phyloP scores from a whole-genome alignment of 768 basidiomycete genomes.

The Tephrocybe sp. region DNA sequence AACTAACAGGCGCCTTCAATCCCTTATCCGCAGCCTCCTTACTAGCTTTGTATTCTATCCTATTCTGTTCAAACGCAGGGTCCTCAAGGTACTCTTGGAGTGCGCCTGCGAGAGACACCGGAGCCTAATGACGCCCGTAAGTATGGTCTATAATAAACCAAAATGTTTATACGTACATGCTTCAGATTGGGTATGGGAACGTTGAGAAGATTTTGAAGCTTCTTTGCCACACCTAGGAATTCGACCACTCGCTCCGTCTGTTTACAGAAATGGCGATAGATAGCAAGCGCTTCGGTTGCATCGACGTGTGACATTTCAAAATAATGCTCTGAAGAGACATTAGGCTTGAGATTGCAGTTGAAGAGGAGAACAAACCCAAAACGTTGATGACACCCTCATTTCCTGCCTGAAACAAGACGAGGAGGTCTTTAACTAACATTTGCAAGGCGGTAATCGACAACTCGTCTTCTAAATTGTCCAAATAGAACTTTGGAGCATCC shows the following conservation, averaged over 20 bases:
- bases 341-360: conserved; percentile 20
- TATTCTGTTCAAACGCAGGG: conserved; percentile 94
- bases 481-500: conserved; percentile 66
- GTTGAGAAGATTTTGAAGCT: conserved; percentile 89
- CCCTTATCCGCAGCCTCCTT: conserved; percentile 59
- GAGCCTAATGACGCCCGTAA: conserved; percentile 56
- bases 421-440: conserved; percentile 94
- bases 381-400: conserved; percentile 93
- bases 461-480: conserved; percentile 91
- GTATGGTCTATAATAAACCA: neutral
- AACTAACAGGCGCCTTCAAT: conserved; percentile 19
- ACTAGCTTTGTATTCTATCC: conserved; percentile 86
- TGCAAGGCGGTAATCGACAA: conserved; percentile 83
- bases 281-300: conserved; percentile 75
- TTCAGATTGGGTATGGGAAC: conserved; percentile 93
- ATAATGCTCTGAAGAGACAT: conserved; percentile 68
- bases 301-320: conserved; percentile 98
- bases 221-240: conserved; percentile 88
- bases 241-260: conserved; percentile 94
- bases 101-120: conserved; percentile 89
- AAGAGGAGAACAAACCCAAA: conserved; percentile 48
- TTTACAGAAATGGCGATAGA: conserved; percentile 93
- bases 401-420: conserved; percentile 92
- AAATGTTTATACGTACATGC: conserved; percentile 52
- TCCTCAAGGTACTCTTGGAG: conserved; percentile 96